These are phyloP conservation scores for Pythium aristosporum DNA, from an alignment of 352 stramenopile species.

Conservation along the genomic window DNA sequence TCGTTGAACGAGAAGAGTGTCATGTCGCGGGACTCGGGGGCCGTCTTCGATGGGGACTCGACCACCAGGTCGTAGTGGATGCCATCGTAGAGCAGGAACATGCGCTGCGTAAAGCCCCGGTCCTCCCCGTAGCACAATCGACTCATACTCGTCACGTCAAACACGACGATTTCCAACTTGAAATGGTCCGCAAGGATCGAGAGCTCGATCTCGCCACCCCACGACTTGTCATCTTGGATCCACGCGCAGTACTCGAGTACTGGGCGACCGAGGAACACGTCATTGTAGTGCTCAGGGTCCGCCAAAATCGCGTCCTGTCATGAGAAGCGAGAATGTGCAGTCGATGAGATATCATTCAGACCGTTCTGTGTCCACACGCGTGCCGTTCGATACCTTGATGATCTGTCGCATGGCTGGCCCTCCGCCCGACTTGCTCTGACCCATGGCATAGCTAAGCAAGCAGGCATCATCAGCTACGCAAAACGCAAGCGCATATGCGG, in stretches of 20 bases:
- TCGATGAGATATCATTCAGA: not conserved
- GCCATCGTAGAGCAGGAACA: constrained; percentile 86
- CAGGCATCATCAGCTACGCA: not conserved
- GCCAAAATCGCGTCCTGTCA: constrained; percentile 58
- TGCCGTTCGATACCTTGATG: constrained; percentile 38
- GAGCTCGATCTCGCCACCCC: constrained; percentile 86
- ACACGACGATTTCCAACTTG: constrained; percentile 82
- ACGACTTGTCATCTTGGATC: constrained; percentile 82
- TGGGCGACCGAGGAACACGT: constrained; percentile 72
- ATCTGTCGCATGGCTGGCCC: constrained; percentile 60
- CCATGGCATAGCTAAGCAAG: constrained; percentile 52
- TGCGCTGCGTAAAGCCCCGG: constrained; percentile 75
- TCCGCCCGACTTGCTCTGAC: constrained; percentile 58
- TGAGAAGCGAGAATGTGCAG: not conserved
- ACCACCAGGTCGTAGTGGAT: constrained; percentile 86
- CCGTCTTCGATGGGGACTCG: constrained; percentile 46
- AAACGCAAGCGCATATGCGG: not conserved
- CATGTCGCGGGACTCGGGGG: constrained; percentile 51
- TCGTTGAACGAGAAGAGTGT: constrained; percentile 83
- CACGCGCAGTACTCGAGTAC: constrained; percentile 84
- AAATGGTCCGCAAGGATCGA: constrained; percentile 80
- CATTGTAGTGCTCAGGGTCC: constrained; percentile 61
- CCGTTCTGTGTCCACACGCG: too few relatives aligned
- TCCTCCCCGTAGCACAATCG: constrained; percentile 82
- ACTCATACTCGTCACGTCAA: constrained; percentile 85